phyloP scores from a whole-genome alignment of 164 flowering plant genomes.

The Tinospora cordifolia region DNA sequence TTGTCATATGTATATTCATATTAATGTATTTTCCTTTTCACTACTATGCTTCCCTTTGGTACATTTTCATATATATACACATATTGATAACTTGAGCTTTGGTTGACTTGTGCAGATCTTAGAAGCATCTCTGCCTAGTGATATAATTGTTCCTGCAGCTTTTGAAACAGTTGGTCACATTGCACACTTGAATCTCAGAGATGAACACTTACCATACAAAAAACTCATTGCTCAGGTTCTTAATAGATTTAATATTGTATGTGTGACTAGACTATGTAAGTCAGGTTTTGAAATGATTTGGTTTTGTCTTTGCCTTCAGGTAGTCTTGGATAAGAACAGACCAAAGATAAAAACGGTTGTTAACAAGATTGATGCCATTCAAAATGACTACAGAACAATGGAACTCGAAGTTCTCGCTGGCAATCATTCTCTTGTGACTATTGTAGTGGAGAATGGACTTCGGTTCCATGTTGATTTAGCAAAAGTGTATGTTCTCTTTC shows the following conservation, averaged over 20 bases:
- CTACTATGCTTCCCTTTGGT: neutral
- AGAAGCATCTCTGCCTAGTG: slow-evolving; percentile 71
- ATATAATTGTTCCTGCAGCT: slow-evolving; percentile 61
- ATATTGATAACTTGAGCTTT: neutral
- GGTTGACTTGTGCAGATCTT: slow-evolving; percentile 46
- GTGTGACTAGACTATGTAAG: neutral
- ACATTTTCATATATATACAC: neutral
- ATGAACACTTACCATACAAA: slow-evolving; percentile 80
- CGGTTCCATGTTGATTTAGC: slow-evolving; percentile 78
- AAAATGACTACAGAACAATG: slow-evolving; percentile 89
- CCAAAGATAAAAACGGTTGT: slow-evolving; percentile 93
- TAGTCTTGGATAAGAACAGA: slow-evolving; percentile 78
- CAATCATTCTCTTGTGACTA: slow-evolving; percentile 79
- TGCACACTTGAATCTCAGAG: slow-evolving; percentile 79
- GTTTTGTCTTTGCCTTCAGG: slow-evolving; percentile 37
- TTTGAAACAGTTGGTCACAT: slow-evolving; percentile 93
- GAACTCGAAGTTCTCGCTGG: slow-evolving; percentile 93
- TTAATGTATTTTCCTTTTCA: neutral
- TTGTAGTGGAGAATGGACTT: slow-evolving; percentile 74
- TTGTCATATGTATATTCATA: neutral
- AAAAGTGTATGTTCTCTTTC: slow-evolving; percentile 52
- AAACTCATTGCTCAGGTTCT: slow-evolving; percentile 78
- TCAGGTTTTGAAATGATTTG: neutral
- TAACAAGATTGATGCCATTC: slow-evolving; percentile 75
- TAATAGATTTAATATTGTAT: neutral